Base-by-base conservation (phyloP, 768 basidiomycete genomes). In the Boletus vinaceobasis region DNA sequence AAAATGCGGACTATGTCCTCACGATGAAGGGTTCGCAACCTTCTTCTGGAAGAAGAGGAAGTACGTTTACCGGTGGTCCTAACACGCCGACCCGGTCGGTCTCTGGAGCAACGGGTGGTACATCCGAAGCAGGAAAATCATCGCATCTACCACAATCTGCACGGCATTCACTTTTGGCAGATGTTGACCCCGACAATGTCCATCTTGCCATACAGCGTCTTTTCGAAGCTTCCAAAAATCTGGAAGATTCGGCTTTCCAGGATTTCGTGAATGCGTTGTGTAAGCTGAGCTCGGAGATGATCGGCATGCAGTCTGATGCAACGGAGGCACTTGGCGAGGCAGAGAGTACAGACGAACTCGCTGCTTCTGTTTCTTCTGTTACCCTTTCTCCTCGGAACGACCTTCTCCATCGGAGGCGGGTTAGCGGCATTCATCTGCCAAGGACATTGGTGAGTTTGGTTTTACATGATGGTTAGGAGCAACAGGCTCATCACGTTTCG, bases 1-100 rank as follows among this genome's bases (percentile, higher is more conserved):
- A 98, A 73, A 98, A 94, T 60, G 95, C 96, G 7, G 94, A 96
- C 63, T 93, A 93, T 62, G 90, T 99, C 19, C 75, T 98, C 19
- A 83, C 82, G 9, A 75, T 79, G 62, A 87, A 84, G 70, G 83
- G 77, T 3, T 73, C 71, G 1, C 71, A 70, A 31, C 59, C 64
- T 31, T 54, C 71, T 7, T 59, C 66, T 5, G 66, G 60, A 2
- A 65, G 66, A 23, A 74, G 70, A 50, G 71, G 73, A 50, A 72
- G 71, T 36, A 56, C 66, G 9, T 60, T 72, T 26, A 63, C 59
- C 9, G 71, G 73, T 32, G 74, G 73, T n/a, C 58, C 72, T 13
- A 56, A 60, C 2, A 65, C 75, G 11, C 59, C 73, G 5, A 70
- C 69, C 56, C 78, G 80, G 9, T 70, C 75, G 1, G 69, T 69